Evolutionary conservation across 2,329 filamentous ascomycete genomes (phyloP), one percentile per base, ranked within the genome.

Genomic region (Aspergillus texensis): DNA sequence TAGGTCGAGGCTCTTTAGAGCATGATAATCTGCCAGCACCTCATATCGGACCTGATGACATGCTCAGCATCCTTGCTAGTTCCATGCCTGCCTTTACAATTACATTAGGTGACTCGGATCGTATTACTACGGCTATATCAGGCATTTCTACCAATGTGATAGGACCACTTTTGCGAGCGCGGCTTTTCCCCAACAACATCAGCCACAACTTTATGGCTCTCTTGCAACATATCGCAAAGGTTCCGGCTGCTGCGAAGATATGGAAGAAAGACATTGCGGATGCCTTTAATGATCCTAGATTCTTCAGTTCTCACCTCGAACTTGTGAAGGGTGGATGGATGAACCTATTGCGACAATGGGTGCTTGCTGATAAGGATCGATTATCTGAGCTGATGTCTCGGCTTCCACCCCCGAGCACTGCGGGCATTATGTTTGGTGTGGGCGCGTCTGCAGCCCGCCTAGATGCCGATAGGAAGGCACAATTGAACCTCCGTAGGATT

Each of bases 351-450:
- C 89, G 88, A 45, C 93, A 97, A 75, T 97, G 94, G 91, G 86
- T 88, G 4, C 80, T 94, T 16, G 87, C 87, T 19, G 95, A 99
- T 77, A 97, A 96, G 78, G 94, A 97, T 61, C 88, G 91, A 54
- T 86, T 99, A 79, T 83, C 89, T 0, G 95, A 99, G 65, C 82
- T 97, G 4, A 79, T 98, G 10, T 84, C 86, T 43, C 90, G 93
- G 24, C 86, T 99, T 65, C 89, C 89, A 6, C 87, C 94, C 4
- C 95, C 95, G 6, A 93, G 94, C 1, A 94, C 94, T 16, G 95
- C 96, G 0, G 95, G 95, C 10, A 96, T 99, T 70, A 94, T 99
- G 75, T 99, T 99, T 73, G 95, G 95, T n/a, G 95, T 99, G 0
- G 96, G 96, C 12, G 95, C 95, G 8, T 93, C 92, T 26, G 96